phyloP scores from a whole-genome alignment of 768 basidiomycete genomes.

The Serendipita sp. region DNA sequence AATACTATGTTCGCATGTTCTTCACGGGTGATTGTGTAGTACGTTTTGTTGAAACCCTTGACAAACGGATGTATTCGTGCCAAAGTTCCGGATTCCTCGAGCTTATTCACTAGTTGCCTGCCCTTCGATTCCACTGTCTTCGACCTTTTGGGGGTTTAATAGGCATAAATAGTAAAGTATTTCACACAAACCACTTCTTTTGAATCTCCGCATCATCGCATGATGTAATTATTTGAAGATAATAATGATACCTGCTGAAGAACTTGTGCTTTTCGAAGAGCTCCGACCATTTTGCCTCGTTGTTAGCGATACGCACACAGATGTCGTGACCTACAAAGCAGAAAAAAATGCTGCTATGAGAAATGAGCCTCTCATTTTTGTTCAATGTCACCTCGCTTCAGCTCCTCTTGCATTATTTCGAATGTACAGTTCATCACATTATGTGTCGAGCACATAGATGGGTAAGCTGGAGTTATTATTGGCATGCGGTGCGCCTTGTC shows the following conservation, averaged over 20 bases:
- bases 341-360: constrained; percentile 10
- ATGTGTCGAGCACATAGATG: constrained; percentile 97
- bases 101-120: constrained; percentile 93
- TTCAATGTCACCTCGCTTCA: constrained; percentile 56
- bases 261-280: constrained; percentile 94
- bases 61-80: constrained; percentile 88
- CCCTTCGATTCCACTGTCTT: constrained; percentile 97
- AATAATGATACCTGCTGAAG: constrained; percentile 92
- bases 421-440: constrained; percentile 94
- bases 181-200: constrained; percentile 65
- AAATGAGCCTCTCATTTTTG: background rate
- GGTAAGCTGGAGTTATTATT: constrained; percentile 97
- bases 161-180: background rate
- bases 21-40: constrained; percentile 68
- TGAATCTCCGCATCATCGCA: constrained; percentile 72
- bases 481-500: constrained; percentile 97
- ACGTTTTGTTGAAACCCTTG: constrained; percentile 82
- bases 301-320: constrained; percentile 81
- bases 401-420: constrained; percentile 90
- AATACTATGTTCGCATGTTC: constrained; percentile 81
- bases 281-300: constrained; percentile 75
- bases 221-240: constrained; percentile 88
- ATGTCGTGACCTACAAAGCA: constrained; percentile 67
- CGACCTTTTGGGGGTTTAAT: constrained; percentile 31
- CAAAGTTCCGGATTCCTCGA: constrained; percentile 88